A percentile compares a stretch with the other conserved stretches of the same genome.
Conservation (phyloP, 78 protist species). For the Andalucia godoyi region DNA sequence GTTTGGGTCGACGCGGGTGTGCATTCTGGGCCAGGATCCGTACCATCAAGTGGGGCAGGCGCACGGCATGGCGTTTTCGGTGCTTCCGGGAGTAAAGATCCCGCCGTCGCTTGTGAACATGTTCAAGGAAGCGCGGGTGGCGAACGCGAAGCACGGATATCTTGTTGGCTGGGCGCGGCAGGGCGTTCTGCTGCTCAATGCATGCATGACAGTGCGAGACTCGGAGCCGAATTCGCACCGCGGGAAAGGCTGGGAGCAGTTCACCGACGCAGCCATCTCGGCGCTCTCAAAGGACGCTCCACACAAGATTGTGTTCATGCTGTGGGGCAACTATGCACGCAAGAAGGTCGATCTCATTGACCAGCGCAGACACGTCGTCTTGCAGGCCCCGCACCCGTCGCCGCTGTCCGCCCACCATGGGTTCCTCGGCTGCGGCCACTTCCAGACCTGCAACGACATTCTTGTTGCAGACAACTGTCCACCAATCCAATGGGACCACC, state of each 20-base stretch:
- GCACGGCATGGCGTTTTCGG: constrained; percentile 75
- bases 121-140: constrained; percentile 35
- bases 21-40: constrained; percentile 79
- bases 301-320: constrained; percentile 26
- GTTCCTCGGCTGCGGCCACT: too few species aligned
- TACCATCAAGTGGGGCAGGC: constrained; percentile 64
- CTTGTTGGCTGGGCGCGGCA: constrained; percentile 67
- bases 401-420: too few species aligned
- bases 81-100: constrained; percentile 12
- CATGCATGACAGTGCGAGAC: constrained; percentile 49
- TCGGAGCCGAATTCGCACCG: constrained; percentile 46
- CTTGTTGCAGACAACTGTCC: too few species aligned
- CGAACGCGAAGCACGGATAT: constrained; percentile 33
- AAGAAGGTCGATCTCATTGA: constrained; percentile 37
- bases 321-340: constrained; percentile 73
- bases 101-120: constrained; percentile 62
- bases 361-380: constrained; percentile 10
- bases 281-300: neutral
- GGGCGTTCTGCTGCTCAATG: constrained; percentile 73
- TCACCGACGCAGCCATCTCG: constrained; percentile 54
- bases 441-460: too few species aligned
- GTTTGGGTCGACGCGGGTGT: constrained; percentile 38
- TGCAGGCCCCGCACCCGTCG: constrained; percentile 53
- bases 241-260: constrained; percentile 43
- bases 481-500: too few species aligned